phyloP scores from a whole-genome alignment of 2,329 filamentous ascomycete species.

The Xylariaceae sp. region DNA sequence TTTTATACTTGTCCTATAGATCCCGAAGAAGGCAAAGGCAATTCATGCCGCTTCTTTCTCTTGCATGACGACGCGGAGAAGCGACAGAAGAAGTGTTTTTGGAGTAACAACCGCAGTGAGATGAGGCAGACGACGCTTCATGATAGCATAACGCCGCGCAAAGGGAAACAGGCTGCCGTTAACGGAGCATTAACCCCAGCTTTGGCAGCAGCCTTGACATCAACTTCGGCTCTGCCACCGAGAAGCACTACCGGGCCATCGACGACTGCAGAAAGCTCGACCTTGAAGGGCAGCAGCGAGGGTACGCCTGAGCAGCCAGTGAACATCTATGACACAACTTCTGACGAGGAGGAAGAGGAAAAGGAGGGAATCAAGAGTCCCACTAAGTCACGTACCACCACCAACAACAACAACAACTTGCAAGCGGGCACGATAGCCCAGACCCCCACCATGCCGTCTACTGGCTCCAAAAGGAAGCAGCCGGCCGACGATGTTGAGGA shows the following conservation, averaged over 20 bases:
- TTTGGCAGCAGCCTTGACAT: not conserved
- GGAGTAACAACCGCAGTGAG: slow-evolving; percentile 55
- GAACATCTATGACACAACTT: slow-evolving; percentile 11
- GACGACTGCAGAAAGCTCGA: not conserved
- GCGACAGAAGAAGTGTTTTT: slow-evolving; percentile 53
- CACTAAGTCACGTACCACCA: not conserved
- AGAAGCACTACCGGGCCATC: not conserved
- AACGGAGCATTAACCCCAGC: not conserved
- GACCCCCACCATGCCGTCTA: slow-evolving; percentile 17
- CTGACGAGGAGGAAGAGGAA: slow-evolving; percentile 28
- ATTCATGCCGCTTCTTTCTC: slow-evolving; percentile 62
- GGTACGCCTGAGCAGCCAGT: not conserved
- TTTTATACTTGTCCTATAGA: slow-evolving; percentile 61
- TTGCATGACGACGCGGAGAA: slow-evolving; percentile 60
- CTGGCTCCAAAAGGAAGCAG: slow-evolving; percentile 38
- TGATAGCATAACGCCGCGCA: slow-evolving; percentile 37
- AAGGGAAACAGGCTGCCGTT: slow-evolving; percentile 26
- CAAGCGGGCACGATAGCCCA: slow-evolving; percentile 13
- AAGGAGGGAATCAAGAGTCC: not conserved
- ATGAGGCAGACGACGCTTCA: slow-evolving; percentile 40
- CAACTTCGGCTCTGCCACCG: not conserved
- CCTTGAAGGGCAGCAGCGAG: not conserved
- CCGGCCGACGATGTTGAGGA: slow-evolving; percentile 31
- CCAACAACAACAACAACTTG: not conserved
- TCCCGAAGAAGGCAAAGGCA: slow-evolving; percentile 45